Evolutionary conservation across 140 eudicot species (phyloP), one percentile per base, ranked within the genome.

Genomic region (Cichorium intybus): DNA sequence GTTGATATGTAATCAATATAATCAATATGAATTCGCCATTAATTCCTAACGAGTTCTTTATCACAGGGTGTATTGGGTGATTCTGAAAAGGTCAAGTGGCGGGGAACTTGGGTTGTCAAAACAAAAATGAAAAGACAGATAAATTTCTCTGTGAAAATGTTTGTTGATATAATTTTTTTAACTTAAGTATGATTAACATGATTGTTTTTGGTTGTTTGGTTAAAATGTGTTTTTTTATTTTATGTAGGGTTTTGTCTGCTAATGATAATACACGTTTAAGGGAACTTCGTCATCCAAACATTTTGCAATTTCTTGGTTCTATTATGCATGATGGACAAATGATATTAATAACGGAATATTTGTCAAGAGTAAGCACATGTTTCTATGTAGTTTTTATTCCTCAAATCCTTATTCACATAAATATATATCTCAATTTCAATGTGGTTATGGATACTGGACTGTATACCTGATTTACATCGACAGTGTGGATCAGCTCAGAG

Each of bases 201-300:
- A 15, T 6, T 23, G 26, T 6, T 7, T 10, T 23, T 21, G 8
- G 51, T 23, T 41, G 6, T 10, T 33, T 20, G 0, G 3, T 46
- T 54, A 27, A 39, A 49, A 46, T 39, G 50, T 51, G 72, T 62
- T 24, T 63, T 46, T 5, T 31, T 63, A 64, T 24, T 51, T 64
- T 28, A 31, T 43, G 62, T 15, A 85, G 93, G 93, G 88, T 85
- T 29, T 67, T 85, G 75, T 72, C 88, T 2, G 93, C 85, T 12
- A 85, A 76, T 34, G 88, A 81, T 67, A 82, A 82, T 50, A 75
- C 88, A 10, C 80, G 64, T 37, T 66, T 86, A 64, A 71, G 86
- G 74, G 95, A 86, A 70, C 95, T 86, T 56, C 89, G 95, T 2
- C 95, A 86, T 77, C 89, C 95, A 34, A 86, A 86, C 64, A 86